A percentile compares a stretch with the other conserved stretches of the same genome.
Evolutionary conservation across 2,329 filamentous ascomycete genomes (phyloP).

Genomic region (Rachicladosporium sp.): DNA sequence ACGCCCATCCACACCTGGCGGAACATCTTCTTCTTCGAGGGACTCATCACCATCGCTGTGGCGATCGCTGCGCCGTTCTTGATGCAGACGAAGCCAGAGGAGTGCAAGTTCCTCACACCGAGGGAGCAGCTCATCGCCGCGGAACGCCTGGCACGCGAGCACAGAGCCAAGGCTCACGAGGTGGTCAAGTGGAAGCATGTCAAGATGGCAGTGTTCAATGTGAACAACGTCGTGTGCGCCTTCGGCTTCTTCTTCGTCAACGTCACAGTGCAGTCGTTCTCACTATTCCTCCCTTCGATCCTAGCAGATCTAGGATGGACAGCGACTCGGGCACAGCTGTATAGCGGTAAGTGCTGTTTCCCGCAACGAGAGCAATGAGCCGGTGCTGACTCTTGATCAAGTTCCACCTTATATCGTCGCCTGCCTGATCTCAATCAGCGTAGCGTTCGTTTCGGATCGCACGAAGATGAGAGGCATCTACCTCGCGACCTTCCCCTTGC

Average conservation of each 20-base stretch:
- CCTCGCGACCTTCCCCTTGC: conserved; percentile 11
- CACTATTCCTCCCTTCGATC: conserved; percentile 35
- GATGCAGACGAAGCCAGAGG: conserved; percentile 39
- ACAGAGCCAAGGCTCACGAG: conserved; percentile 34
- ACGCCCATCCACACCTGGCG: conserved; percentile 40
- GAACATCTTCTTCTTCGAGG: conserved; percentile 54
- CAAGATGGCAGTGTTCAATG: conserved; percentile 39
- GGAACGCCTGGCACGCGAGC: conserved; percentile 39
- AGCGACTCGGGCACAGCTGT: conserved; percentile 33
- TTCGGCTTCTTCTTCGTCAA: conserved; percentile 49
- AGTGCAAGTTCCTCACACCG: conserved; percentile 39
- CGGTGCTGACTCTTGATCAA: too few relatives aligned
- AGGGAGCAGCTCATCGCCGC: conserved; percentile 43
- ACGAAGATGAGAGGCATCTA: conserved; percentile 12
- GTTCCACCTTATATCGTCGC: conserved; percentile 8
- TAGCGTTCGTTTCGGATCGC: conserved; percentile 15
- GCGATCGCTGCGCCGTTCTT: conserved; percentile 37
- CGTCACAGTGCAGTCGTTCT: conserved; percentile 41
- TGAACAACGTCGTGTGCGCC: conserved; percentile 49
- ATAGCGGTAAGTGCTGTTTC: conserved; percentile 1
- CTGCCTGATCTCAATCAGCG: conserved; percentile 11
- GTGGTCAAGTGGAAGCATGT: conserved; percentile 37
- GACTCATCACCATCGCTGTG: conserved; percentile 40
- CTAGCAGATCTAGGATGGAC: conserved; percentile 54
- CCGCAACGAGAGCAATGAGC: too few relatives aligned